Conservation (phyloP, 495 filamentous ascomycete genomes). For the Rhypophila decipiens region DNA sequence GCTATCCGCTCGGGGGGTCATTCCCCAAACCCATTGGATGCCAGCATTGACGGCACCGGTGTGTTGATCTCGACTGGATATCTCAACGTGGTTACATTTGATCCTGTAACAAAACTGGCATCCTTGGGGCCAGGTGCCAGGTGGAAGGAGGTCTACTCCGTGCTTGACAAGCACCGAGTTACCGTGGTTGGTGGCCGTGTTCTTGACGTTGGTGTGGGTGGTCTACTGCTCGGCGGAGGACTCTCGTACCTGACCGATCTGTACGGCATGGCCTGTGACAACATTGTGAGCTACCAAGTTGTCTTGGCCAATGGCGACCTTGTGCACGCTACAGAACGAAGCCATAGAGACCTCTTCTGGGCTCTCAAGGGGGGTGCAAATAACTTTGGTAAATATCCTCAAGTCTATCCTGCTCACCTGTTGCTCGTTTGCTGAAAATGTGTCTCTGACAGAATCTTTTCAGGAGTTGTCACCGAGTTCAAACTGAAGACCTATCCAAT, state of each 20-base stretch:
- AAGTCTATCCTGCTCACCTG: no score
- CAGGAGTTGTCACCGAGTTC: conserved; percentile 1
- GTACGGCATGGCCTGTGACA: conserved; percentile 16
- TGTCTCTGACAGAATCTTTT: no score
- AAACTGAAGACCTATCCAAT: neutral
- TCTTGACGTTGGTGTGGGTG: conserved; percentile 26
- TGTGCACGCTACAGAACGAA: conserved; percentile 25
- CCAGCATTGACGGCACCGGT: conserved; percentile 27
- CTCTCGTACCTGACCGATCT: conserved; percentile 11
- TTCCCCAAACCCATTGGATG: conserved; percentile 31
- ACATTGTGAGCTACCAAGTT: conserved; percentile 39
- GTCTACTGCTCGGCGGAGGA: conserved; percentile 36
- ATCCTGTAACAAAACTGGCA: conserved; percentile 6
- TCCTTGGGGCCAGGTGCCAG: conserved; percentile 18
- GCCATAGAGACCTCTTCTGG: conserved; percentile 43
- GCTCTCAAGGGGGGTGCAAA: conserved; percentile 44
- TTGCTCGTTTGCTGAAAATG: no score
- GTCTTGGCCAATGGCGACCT: conserved; percentile 37
- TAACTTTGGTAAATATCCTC: conserved; percentile 50
- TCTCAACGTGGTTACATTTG: conserved; percentile 13
- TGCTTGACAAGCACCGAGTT: conserved; percentile 21
- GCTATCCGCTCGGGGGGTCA: conserved; percentile 44
- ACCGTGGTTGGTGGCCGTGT: conserved; percentile 27
- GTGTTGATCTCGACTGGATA: conserved; percentile 32
- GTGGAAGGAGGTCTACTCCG: conserved; percentile 26